Percentiles rank a stretch among this genome's conserved stretches.
phyloP scores from a whole-genome alignment of 2,329 filamentous ascomycete species.

The Penicillium sumatraense region DNA sequence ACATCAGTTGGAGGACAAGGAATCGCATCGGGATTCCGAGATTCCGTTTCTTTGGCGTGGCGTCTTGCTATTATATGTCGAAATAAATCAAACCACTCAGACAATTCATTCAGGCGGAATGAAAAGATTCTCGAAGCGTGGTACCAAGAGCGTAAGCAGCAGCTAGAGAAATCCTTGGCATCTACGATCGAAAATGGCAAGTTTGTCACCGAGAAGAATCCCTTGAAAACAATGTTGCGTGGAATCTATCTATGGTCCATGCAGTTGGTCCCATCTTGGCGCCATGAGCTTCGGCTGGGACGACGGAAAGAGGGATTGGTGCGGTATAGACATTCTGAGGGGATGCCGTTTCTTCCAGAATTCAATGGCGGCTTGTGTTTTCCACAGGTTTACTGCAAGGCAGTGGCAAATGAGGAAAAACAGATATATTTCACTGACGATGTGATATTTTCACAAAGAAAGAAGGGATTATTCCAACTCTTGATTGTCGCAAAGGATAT shows the following conservation, averaged over 20 bases:
- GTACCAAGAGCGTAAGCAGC: conserved; percentile 45
- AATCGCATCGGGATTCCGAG: conserved; percentile 47
- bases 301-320: conserved; percentile 35
- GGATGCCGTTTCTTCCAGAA: conserved; percentile 39
- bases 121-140: conserved; percentile 35
- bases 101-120: conserved; percentile 26
- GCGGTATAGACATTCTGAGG: conserved; percentile 32
- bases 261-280: conserved; percentile 38
- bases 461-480: conserved; percentile 38
- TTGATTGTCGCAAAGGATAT: conserved; percentile 29
- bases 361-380: conserved; percentile 37
- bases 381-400: conserved; percentile 40
- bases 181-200: conserved; percentile 41
- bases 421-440: conserved; percentile 38
- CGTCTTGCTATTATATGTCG: conserved; percentile 37
- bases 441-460: conserved; percentile 32
- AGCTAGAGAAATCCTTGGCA: conserved; percentile 40
- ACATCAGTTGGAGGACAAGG: conserved; percentile 47
- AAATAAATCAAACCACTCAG: conserved; percentile 1
- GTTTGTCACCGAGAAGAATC: conserved; percentile 35
- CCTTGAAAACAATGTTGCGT: conserved; percentile 36
- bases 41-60: conserved; percentile 44
- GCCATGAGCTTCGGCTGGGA: conserved; percentile 34
- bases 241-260: conserved; percentile 39
- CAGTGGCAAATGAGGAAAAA: conserved; percentile 3